phyloP scores from a whole-genome alignment of 441 rosid species.

The Kokia cookei region DNA sequence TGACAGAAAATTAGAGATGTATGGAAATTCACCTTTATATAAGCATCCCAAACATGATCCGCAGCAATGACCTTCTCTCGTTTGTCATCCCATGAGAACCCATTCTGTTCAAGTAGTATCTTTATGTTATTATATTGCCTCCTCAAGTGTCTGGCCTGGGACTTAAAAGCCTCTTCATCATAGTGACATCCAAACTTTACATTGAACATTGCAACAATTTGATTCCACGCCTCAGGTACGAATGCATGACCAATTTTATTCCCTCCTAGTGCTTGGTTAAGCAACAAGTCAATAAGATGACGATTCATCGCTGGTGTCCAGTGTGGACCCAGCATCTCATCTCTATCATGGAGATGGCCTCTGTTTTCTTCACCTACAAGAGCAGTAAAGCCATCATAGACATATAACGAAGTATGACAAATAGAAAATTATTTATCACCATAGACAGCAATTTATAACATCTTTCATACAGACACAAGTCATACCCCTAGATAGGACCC shows the following conservation, averaged over 20 bases:
- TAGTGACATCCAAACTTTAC: conserved; percentile 21
- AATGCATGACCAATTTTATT: conserved; percentile 35
- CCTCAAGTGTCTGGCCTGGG: conserved; percentile 29
- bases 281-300: conserved; percentile 38
- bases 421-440: conserved; percentile 7
- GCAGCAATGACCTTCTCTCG: conserved; percentile 39
- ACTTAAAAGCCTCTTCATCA: conserved; percentile 24
- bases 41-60: conserved; percentile 38
- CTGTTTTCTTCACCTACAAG: conserved; percentile 30
- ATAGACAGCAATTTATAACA: neutral
- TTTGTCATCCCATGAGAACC: conserved; percentile 47
- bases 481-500: neutral
- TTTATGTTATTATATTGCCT: conserved; percentile 28
- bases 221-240: conserved; percentile 35
- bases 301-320: conserved; percentile 37
- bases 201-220: conserved; percentile 24
- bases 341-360: conserved; percentile 11
- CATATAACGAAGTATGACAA: neutral
- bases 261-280: conserved; percentile 41
- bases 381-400: conserved; percentile 1
- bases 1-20: neutral
- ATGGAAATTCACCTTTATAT: conserved; percentile 24
- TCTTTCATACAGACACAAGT: neutral
- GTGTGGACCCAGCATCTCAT: conserved; percentile 8
- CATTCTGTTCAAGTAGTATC: conserved; percentile 35